Percentiles rank a stretch among this genome's conserved stretches.
phyloP scores from a whole-genome alignment of 495 filamentous ascomycete species.

The Mytilinidion resinicola region DNA sequence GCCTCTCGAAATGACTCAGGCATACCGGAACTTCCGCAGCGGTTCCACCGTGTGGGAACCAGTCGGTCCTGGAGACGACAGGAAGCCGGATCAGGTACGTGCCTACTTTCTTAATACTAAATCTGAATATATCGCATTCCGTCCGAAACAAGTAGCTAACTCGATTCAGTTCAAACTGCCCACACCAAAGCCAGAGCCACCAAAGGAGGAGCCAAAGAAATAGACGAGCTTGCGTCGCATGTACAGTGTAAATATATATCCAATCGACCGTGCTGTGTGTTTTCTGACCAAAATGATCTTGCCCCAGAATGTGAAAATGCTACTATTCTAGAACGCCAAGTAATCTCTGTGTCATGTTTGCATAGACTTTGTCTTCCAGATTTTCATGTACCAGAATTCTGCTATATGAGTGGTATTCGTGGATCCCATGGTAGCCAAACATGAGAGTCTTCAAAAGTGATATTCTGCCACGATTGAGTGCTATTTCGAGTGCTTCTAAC shows the following conservation, averaged over 20 bases:
- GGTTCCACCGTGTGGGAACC: constrained; percentile 71
- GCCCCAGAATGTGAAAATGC: no score
- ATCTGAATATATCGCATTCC: not conserved
- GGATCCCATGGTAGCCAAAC: no score
- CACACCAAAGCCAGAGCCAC: constrained; percentile 87
- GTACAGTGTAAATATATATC: constrained; percentile 28
- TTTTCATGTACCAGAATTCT: no score
- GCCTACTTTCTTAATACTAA: constrained; percentile 16
- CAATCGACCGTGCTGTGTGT: constrained; percentile 10
- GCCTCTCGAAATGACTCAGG: constrained; percentile 94
- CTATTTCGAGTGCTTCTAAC: no score
- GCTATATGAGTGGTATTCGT: no score
- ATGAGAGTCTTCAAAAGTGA: no score
- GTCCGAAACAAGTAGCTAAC: not conserved
- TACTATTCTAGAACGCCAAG: no score
- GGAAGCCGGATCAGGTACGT: constrained; percentile 67
- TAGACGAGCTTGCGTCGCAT: constrained; percentile 42
- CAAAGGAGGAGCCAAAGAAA: constrained; percentile 88
- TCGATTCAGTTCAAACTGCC: constrained; percentile 74
- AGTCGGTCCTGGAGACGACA: constrained; percentile 72
- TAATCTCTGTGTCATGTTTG: no score
- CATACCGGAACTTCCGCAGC: constrained; percentile 92
- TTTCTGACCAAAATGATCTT: not conserved
- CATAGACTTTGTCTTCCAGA: no score
- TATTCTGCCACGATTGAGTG: no score